phyloP scores from a whole-genome alignment of 352 stramenopile genomes.

The Phytophthora tubulina region DNA sequence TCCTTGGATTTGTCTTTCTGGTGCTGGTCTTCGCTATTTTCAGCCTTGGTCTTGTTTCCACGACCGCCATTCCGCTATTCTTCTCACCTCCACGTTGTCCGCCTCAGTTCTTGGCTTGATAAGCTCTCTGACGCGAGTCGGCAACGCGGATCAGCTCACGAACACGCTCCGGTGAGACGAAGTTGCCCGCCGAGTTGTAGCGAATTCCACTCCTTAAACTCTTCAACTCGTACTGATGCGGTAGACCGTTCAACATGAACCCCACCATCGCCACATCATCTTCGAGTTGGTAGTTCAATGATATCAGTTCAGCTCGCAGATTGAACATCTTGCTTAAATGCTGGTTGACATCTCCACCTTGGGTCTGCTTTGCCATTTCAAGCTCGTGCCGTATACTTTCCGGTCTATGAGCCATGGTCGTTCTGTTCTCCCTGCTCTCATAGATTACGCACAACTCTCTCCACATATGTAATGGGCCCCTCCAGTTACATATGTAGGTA shows the following conservation, averaged over 20 bases:
- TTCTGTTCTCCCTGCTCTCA: conserved; percentile 11
- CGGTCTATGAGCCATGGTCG: conserved; percentile 8
- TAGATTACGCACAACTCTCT: conserved; percentile 7
- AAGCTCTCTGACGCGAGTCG: conserved; percentile 10
- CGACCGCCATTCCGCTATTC: background rate
- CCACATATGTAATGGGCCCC: background rate
- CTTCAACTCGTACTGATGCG: conserved; percentile 1
- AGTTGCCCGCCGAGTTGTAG: background rate
- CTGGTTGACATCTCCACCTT: conserved; percentile 15
- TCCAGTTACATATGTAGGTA: too few species aligned
- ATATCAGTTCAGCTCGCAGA: conserved; percentile 20
- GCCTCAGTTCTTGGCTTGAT: conserved; percentile 6
- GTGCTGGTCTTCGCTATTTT: background rate
- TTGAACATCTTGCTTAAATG: conserved; percentile 31
- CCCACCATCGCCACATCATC: conserved; percentile 9
- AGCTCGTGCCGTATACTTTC: conserved; percentile 11
- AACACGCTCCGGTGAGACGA: conserved; percentile 2
- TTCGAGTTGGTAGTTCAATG: conserved; percentile 11
- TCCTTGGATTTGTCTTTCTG: background rate
- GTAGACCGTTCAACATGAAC: conserved; percentile 15
- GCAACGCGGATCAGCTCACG: conserved; percentile 12
- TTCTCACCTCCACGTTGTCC: background rate
- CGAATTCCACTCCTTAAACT: conserved; percentile 10
- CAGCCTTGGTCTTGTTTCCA: background rate
- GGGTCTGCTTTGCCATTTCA: background rate